Evolutionary conservation across 2,329 filamentous ascomycete genomes (phyloP), one percentile per base, ranked within the genome.

Genomic region (Trichoderma atroviride): DNA sequence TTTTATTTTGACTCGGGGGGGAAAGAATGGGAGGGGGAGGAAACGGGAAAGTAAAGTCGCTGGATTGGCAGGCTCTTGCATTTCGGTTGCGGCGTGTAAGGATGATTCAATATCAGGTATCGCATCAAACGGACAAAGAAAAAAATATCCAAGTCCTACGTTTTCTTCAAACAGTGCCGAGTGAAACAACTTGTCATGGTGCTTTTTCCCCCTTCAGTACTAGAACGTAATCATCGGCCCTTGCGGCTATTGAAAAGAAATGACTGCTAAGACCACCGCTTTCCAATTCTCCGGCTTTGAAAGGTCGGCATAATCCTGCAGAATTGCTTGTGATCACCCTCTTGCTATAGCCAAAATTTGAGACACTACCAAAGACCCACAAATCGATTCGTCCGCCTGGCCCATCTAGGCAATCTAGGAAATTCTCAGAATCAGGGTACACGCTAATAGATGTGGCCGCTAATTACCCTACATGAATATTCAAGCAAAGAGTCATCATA

Each of bases 1-100:
- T 56, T 64, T 43, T 9, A 9, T 40, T 29, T 50, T 50, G 22
- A 55, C 29, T 55, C 37, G 61, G 52, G 52, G 52, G 52, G 35
- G 13, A 35, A 27, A 47, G n/a, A 14, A 53, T 11, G 71, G 74
- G 53, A 71, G 31, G 22, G 22, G 60, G 58, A 58, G 68, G 69
- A 74, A 56, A 72, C 62, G 71, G 73, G 72, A 75, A 64, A 73
- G 74, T 77, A 78, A 67, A 75, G 77, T 79, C 78, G 80, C 80
- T 79, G 78, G 80, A 81, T 79, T 80, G 80, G 81, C 80, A 77
- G 80, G 79, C 80, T 83, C 82, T 69, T 84, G 83, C 82, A 84
- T 85, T 84, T 83, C 78, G 82, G 83, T 81, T 83, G 81, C 78
- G 82, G 83, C 82, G 83, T 83, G 83, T 83, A 84, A 81, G 81